A percentile compares a stretch with the other conserved stretches of the same genome.
These are phyloP conservation scores for Mucor piriformis DNA, from an alignment of 371 early-diverging fungal species.

Conservation along the genomic window DNA sequence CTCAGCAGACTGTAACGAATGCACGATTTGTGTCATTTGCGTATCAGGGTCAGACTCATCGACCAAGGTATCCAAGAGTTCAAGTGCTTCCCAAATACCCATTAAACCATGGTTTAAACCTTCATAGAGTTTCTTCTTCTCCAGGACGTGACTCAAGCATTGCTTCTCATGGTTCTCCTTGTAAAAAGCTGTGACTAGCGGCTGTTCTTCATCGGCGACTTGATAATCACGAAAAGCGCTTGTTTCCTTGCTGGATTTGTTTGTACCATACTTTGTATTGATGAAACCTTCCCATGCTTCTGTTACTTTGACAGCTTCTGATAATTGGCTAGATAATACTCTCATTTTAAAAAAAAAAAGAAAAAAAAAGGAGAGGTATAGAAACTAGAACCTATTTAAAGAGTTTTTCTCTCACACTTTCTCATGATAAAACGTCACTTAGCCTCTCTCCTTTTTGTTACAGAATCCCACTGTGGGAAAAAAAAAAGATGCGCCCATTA, in stretches of 20 bases:
- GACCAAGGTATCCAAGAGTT: slow-evolving; percentile 50
- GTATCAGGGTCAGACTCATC: slow-evolving; percentile 60
- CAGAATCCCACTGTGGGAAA: no score
- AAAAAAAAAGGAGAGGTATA: not conserved
- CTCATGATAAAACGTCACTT: no score
- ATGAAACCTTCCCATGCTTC: slow-evolving; percentile 41
- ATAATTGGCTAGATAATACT: slow-evolving; percentile 11
- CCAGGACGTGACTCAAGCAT: slow-evolving; percentile 40
- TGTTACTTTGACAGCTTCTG: slow-evolving; percentile 33
- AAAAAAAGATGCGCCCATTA: no score
- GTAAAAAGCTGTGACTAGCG: slow-evolving; percentile 36
- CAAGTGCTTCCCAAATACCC: slow-evolving; percentile 60
- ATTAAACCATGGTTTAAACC: slow-evolving; percentile 35
- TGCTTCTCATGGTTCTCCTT: slow-evolving; percentile 49
- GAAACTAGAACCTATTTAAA: not conserved
- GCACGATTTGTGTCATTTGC: slow-evolving; percentile 50
- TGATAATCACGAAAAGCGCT: slow-evolving; percentile 32
- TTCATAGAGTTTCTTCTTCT: slow-evolving; percentile 34
- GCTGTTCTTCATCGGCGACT: slow-evolving; percentile 27
- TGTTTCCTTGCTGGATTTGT: slow-evolving; percentile 23
- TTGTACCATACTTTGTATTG: slow-evolving; percentile 32
- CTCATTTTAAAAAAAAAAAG: slow-evolving; percentile 5
- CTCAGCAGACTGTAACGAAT: slow-evolving; percentile 63
- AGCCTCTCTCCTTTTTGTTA: no score
- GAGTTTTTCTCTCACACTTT: no score